Base-by-base conservation (phyloP, 148 eudicot genomes). In the Camellia lanceoleosa region DNA sequence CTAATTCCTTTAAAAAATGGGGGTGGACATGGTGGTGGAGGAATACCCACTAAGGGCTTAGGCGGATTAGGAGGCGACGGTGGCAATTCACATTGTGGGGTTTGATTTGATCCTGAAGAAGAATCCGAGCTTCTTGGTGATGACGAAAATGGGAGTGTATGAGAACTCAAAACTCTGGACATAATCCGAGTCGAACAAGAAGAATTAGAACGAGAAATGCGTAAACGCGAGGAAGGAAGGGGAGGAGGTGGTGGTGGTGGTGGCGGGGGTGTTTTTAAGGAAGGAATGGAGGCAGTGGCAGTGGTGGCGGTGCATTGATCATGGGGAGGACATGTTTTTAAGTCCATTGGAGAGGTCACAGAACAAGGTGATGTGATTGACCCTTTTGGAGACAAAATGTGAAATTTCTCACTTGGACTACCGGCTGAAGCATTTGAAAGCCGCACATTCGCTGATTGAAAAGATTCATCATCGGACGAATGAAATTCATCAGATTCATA, bases 401-500 rank as follows among this genome's bases (percentile, higher is more conserved):
- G 60, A 5, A 78, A 23, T 73, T 30, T 30, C 38, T 30, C 38
- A 30, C 47, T 89, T 0, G 89, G 83, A 82, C 90, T 91, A 68
- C 79, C 82, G 12, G 73, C 66, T 13, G 99, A 93, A 68, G 84
- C 97, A 87, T 88, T 90, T 41, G 97, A 95, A 42, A 87, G 85
- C 75, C 98, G 77, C 3, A 56, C 61, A 19, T 85, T 79, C 52
- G 91, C 85, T 42, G 92, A 84, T 74, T 95, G 97, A 52, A 95
- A 95, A 43, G 95, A 93, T 78, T 93, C 97, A 81, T 87, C 89
- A 61, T 90, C 97, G 5, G 88, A 89, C 71, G 79, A 61, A n/a
- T 81, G 76, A 71, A 61, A 74, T 9, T 46, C 38, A 30, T 30
- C 38, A 71, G 87, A 80, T 20, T 84, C 90, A 52, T 85, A 71